These are phyloP conservation scores for Coffea eugenioides DNA, from an alignment of 257 asterid genomes.

Conservation along the genomic window DNA sequence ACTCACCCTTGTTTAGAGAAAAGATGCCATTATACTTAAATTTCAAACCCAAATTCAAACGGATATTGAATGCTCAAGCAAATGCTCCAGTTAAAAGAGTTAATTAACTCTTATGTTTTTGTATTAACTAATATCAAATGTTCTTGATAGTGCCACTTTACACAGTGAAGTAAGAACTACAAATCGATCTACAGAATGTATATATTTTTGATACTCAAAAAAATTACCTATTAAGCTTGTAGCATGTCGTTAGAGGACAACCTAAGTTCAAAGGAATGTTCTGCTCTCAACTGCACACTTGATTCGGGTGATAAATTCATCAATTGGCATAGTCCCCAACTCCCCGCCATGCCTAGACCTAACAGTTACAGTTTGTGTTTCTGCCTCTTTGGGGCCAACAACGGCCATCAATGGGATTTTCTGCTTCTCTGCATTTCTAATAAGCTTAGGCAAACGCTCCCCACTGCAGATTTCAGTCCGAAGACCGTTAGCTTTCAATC, in stretches of 20 bases:
- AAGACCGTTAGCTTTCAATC: slow-evolving; percentile 60
- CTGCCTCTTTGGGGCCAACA: slow-evolving; percentile 82
- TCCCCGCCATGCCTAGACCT: slow-evolving; percentile 86
- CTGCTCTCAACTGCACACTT: slow-evolving; percentile 59
- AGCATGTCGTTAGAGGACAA: not conserved
- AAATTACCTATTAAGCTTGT: not conserved
- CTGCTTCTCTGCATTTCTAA: slow-evolving; percentile 80
- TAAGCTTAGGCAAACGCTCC: slow-evolving; percentile 81
- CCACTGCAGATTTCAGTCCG: slow-evolving; percentile 79
- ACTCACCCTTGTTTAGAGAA: too few species aligned
- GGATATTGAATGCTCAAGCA: too few species aligned
- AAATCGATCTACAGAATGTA: not conserved
- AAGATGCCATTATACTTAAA: too few species aligned
- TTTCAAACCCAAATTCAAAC: too few species aligned
- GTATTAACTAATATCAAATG: too few species aligned
- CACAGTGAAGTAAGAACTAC: not conserved
- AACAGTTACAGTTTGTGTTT: slow-evolving; percentile 62
- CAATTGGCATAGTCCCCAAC: slow-evolving; percentile 71
- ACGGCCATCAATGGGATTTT: slow-evolving; percentile 94
- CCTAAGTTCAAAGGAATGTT: slow-evolving; percentile 34
- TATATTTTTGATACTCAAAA: not conserved
- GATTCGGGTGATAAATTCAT: slow-evolving; percentile 55
- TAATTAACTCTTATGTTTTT: too few species aligned
- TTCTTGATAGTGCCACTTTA: too few species aligned
- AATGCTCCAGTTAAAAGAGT: too few species aligned